Conservation (phyloP, 345 rosid genomes). For the Corymbia maculata region DNA sequence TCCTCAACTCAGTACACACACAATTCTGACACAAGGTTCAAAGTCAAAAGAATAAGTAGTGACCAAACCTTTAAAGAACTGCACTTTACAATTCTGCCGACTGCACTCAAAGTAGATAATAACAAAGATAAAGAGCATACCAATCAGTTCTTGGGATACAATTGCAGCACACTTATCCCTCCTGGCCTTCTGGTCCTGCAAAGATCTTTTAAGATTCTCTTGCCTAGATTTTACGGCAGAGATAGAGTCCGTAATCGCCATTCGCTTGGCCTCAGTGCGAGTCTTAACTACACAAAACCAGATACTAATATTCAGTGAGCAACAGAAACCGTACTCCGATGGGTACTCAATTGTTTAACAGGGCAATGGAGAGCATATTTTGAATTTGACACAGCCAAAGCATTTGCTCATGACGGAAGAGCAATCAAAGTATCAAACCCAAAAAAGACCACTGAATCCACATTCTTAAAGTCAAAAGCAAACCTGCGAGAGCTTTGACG, state of each 20-base stretch:
- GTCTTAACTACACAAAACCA: constrained; percentile 52
- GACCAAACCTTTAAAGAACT: not conserved
- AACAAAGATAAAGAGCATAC: constrained; percentile 16
- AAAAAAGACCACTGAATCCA: no score
- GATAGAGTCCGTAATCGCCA: constrained; percentile 56
- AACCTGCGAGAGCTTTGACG: constrained; percentile 74
- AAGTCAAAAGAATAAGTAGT: not conserved
- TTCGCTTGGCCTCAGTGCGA: constrained; percentile 62
- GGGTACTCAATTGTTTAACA: not conserved
- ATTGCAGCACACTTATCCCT: constrained; percentile 49
- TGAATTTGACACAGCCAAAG: not conserved
- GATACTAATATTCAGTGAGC: not conserved
- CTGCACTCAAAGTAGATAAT: not conserved
- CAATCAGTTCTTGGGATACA: constrained; percentile 45
- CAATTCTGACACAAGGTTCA: not conserved
- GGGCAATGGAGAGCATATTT: not conserved
- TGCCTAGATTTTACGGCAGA: constrained; percentile 46
- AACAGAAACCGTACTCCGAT: not conserved
- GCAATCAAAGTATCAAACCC: not conserved
- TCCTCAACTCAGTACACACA: not conserved
- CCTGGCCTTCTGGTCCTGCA: constrained; percentile 51
- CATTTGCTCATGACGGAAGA: not conserved
- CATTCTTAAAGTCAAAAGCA: not conserved
- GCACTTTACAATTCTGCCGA: not conserved
- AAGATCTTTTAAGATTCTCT: constrained; percentile 42